Evolutionary conservation across 2,329 filamentous ascomycete genomes (phyloP), one percentile per base, ranked within the genome.

Genomic region (Xylaria digitata): DNA sequence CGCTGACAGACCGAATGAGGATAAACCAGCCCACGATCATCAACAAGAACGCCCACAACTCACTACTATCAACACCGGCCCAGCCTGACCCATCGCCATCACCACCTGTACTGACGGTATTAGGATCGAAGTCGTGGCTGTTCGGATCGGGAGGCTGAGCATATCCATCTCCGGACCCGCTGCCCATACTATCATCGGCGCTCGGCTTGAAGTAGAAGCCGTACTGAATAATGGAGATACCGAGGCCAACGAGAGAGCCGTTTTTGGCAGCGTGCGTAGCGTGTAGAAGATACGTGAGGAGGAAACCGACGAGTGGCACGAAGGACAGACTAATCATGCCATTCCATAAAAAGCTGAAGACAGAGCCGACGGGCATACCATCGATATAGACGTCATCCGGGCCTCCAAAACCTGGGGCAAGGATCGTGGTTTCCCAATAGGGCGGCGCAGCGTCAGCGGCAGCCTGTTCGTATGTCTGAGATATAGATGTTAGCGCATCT

Each of bases 11-110:
- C 79, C 94, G 89, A 77, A 99, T 98, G 69, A 99, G 83, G 69
- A 99, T 94, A 76, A 98, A 98, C 96, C 96, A 99, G 5, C 96
- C 96, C 1, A 97, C 91, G 76, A 99, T 92, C 96, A 99, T 99
- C 54, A 99, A 81, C 17, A 92, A 84, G 75, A 98, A 99, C 11
- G 94, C 92, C 70, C 97, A 84, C 93, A 93, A 97, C 77, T 98
- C 94, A 70, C 87, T 90, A 58, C 90, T 90, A 6, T 86, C 87
- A 48, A 97, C 87, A 42, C 88, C 86, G 6, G 82, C 80, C 9
- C 85, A 76, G 13, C 82, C 80, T 46, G 84, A 83, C 1, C 78
- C 74, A 13, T 82, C 74, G 48, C 82, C 70, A 63, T 79, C 72
- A 69, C 78, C 73, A 60, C 76, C 60, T 6, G 71, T 73, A 61